These are phyloP conservation scores for Myriosclerotinia scirpicola DNA, from an alignment of 2,329 filamentous ascomycete genomes.

Conservation along the genomic window DNA sequence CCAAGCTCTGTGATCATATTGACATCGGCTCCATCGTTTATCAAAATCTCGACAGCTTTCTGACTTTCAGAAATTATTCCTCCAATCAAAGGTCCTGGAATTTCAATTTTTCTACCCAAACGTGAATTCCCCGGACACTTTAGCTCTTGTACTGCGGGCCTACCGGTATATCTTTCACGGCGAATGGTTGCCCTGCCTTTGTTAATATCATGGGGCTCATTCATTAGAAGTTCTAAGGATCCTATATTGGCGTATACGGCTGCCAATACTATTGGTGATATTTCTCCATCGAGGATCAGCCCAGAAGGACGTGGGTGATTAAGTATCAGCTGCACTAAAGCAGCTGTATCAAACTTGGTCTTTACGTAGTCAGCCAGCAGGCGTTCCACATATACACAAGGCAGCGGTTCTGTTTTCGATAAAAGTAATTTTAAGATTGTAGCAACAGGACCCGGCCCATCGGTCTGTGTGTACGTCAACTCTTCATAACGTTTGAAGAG, in stretches of 20 bases:
- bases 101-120: not conserved
- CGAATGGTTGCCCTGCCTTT: not conserved
- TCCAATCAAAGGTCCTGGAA: not conserved
- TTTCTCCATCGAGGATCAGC: no score
- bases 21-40: not conserved
- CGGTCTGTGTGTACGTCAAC: no score
- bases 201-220: not conserved
- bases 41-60: not conserved
- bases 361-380: not conserved
- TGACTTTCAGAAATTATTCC: not conserved
- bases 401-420: not conserved
- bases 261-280: not conserved
- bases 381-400: not conserved
- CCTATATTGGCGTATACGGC: not conserved
- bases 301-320: not conserved
- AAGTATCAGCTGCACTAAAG: not conserved
- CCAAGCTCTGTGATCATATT: not conserved
- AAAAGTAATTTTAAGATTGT: not conserved
- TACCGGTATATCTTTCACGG: fast-evolving
- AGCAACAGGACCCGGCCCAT: not conserved
- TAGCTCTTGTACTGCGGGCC: no score
- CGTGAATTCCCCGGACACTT: no score
- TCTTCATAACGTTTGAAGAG: no score
- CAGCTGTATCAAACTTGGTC: fast-evolving
- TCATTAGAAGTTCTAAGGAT: not conserved